Evolutionary conservation across 2,329 filamentous ascomycete species (phyloP).

Genomic region (Nakataea oryzae): DNA sequence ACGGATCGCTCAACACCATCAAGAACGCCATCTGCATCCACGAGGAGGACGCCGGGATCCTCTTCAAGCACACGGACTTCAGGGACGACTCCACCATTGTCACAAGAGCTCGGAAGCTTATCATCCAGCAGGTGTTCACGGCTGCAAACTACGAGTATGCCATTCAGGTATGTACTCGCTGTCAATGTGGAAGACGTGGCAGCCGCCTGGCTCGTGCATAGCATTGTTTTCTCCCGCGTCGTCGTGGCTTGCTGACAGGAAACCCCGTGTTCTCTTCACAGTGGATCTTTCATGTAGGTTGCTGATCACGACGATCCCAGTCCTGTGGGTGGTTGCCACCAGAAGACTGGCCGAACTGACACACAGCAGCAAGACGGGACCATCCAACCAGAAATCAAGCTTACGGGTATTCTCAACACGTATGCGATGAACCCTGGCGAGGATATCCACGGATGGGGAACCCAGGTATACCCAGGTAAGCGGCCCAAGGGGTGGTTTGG

Average conservation of each 20-base stretch:
- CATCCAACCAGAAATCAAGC: constrained; percentile 81
- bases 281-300: constrained; percentile 67
- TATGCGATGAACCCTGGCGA: constrained; percentile 73
- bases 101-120: constrained; percentile 73
- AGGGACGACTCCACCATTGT: constrained; percentile 80
- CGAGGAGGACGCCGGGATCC: constrained; percentile 82
- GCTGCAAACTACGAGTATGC: constrained; percentile 92
- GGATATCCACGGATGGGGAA: constrained; percentile 79
- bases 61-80: constrained; percentile 95
- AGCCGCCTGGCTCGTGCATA: background rate
- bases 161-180: constrained; percentile 22
- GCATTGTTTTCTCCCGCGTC: too few species aligned
- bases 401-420: constrained; percentile 89
- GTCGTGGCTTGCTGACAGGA: background rate
- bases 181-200: background rate
- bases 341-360: constrained; percentile 7
- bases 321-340: background rate
- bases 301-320: background rate
- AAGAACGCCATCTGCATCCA: constrained; percentile 95
- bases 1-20: constrained; percentile 67
- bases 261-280: constrained; percentile 41
- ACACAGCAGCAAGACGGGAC: constrained; percentile 63
- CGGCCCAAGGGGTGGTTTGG: background rate
- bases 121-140: constrained; percentile 88
- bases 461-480: constrained; percentile 68